Percentiles rank a stretch among this genome's conserved stretches.
Conservation (phyloP, 73 alveolate genomes). For the Paramecium biaurelia region DNA sequence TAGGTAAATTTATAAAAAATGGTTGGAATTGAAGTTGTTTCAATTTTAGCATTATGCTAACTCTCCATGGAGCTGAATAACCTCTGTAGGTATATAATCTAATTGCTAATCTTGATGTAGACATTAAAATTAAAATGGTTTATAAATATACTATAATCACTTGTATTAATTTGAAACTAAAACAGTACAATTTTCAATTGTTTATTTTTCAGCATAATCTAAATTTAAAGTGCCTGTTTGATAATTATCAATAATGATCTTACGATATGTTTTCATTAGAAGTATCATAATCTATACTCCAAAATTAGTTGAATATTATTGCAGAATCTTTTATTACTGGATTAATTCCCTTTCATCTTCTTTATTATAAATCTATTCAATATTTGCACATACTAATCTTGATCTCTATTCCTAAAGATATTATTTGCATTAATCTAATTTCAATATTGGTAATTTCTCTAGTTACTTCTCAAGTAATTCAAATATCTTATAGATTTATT, state of each 20-base stretch:
- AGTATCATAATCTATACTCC: not conserved
- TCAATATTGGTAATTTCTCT: not conserved
- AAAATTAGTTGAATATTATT: not conserved
- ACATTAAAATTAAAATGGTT: not conserved
- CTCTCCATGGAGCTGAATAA: conserved; percentile 45
- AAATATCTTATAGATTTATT: not conserved
- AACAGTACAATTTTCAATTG: conserved; percentile 7
- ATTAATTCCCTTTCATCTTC: conserved; percentile 7
- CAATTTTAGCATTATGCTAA: not conserved
- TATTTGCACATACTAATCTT: not conserved
- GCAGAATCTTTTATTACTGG: not conserved
- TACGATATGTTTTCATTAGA: not conserved
- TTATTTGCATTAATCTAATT: not conserved
- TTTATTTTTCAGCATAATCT: not conserved
- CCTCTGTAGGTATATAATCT: conserved; percentile 4
- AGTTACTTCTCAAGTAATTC: not conserved
- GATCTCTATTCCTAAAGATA: not conserved
- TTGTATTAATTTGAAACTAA: not conserved
- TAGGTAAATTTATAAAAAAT: not conserved
- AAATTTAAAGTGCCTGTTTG: not conserved
- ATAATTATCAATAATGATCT: not conserved
- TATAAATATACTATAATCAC: not conserved
- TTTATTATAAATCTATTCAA: not conserved
- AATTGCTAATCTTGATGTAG: conserved; percentile 20
- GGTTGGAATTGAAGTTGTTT: not conserved